Evolutionary conservation across 108 stramenopile genomes (phyloP).

Genomic region (Nannochloropsis oceanica): DNA sequence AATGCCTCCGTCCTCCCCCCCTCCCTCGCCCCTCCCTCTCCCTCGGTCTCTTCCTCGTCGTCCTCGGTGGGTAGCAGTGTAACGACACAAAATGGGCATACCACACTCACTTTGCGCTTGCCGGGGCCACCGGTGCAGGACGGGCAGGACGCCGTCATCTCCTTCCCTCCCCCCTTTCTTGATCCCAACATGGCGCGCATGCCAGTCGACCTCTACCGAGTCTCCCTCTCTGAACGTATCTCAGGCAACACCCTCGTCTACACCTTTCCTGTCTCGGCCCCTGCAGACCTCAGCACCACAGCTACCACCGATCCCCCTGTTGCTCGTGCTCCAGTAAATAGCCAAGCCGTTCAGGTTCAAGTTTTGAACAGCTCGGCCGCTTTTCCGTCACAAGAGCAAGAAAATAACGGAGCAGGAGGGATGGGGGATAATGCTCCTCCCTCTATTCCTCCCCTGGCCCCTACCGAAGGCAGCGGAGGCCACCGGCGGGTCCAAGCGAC

Average conservation of each 20-base stretch:
- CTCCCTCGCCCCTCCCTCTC: background rate
- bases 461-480: background rate
- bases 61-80: background rate
- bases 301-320: background rate
- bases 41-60: background rate
- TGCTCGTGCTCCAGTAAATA: background rate
- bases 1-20: background rate
- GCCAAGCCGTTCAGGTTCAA: background rate
- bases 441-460: too few relatives aligned
- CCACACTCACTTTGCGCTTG: background rate
- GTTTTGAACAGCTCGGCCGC: background rate
- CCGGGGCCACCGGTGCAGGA: background rate
- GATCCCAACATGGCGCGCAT: background rate
- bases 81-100: background rate
- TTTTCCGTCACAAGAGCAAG: background rate
- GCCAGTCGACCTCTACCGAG: background rate
- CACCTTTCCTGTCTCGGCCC: background rate
- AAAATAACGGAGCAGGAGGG: background rate
- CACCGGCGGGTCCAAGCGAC: background rate
- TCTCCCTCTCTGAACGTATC: background rate
- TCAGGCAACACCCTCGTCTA: background rate
- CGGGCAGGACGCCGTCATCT: background rate
- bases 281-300: background rate
- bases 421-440: background rate
- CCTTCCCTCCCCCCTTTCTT: background rate